phyloP scores from a whole-genome alignment of 2,329 filamentous ascomycete species.

The Trichophyton schoenleinii region DNA sequence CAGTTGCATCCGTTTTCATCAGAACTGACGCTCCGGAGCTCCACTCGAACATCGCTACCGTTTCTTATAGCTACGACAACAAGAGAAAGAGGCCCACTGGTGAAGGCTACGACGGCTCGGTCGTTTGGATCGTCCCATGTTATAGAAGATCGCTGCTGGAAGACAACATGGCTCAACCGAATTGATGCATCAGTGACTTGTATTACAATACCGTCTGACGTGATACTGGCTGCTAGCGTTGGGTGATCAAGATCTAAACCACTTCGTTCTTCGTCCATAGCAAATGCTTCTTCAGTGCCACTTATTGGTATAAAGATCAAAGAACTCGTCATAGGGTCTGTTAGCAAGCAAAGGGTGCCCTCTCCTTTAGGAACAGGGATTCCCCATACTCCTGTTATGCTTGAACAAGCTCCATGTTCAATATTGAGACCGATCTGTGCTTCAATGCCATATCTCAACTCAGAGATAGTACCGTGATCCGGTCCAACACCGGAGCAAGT shows the following conservation, averaged over 20 bases:
- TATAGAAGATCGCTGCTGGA: slow-evolving; percentile 16
- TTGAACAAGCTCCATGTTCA: slow-evolving; percentile 28
- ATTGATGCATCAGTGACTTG: slow-evolving; percentile 33
- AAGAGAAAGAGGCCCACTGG: slow-evolving; percentile 20
- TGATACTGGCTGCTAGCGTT: slow-evolving; percentile 34
- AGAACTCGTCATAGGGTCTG: slow-evolving; percentile 30
- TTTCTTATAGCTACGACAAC: slow-evolving; percentile 20
- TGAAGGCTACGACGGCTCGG: slow-evolving; percentile 21
- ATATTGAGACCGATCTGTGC: slow-evolving; percentile 47
- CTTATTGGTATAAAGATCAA: slow-evolving; percentile 28
- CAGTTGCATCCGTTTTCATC: slow-evolving; percentile 15
- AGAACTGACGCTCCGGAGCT: slow-evolving; percentile 17
- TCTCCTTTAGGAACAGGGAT: slow-evolving; percentile 24
- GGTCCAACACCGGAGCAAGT: slow-evolving; percentile 52
- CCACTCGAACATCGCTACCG: slow-evolving; percentile 19
- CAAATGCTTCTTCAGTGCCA: slow-evolving; percentile 27
- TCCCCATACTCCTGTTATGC: slow-evolving; percentile 34
- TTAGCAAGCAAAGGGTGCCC: slow-evolving; percentile 30
- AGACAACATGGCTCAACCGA: slow-evolving; percentile 19
- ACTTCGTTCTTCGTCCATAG: slow-evolving; percentile 27
- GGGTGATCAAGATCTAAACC: slow-evolving; percentile 31
- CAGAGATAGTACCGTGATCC: slow-evolving; percentile 49
- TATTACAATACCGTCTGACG: slow-evolving; percentile 25
- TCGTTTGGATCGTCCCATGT: slow-evolving; percentile 16
- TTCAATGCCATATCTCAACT: slow-evolving; percentile 57